Evolutionary conservation across 83 land plant species (phyloP), one percentile per base, ranked within the genome.

Genomic region (Picea abies): DNA sequence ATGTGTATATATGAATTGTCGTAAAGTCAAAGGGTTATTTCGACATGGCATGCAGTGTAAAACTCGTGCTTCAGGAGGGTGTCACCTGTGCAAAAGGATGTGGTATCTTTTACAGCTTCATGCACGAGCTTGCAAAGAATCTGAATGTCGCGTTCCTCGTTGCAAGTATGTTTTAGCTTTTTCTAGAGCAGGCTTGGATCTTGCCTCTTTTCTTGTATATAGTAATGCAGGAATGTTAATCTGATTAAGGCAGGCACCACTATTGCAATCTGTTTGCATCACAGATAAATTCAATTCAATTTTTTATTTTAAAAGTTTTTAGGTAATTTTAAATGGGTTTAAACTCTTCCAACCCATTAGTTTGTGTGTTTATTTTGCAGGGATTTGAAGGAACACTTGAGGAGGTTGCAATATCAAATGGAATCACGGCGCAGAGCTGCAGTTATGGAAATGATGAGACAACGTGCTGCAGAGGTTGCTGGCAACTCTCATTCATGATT

Each of bases 361-460:
- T 52, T 10, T 52, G 12, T 52, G 44, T 41, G 56, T 52, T 52
- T 26, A 26, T 19, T 67, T 60, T 37, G 32, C 88, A 95, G 99
- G 85, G 96, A 97, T 85, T 85, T 95, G 85, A 97, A 88, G 77
- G 98, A 94, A 66, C 98, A 95, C 81, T 79, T 91, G 78, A 86
- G 94, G 78, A 88, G 98, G 84, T 83, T 87, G 29, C 96, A 97
- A 76, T 96, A 95, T 83, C 99, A 97, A 82, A 83, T 87, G 83
- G 99, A 97, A 61, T 94, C 96, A 4, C 84, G 99, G 44, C 90
- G 99, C 44, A 88, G 99, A 81, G 96, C 93, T 63, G 99, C 99
- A 56, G 96, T 97, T 63, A 97, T 85, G 89, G 99, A 97, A 80
- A 95, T 97, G 98, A 91, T 97, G 96, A 90, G 98, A 79, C 98